Conservation (phyloP, 257 asterid genomes). For the Gardenia jasminoides region DNA sequence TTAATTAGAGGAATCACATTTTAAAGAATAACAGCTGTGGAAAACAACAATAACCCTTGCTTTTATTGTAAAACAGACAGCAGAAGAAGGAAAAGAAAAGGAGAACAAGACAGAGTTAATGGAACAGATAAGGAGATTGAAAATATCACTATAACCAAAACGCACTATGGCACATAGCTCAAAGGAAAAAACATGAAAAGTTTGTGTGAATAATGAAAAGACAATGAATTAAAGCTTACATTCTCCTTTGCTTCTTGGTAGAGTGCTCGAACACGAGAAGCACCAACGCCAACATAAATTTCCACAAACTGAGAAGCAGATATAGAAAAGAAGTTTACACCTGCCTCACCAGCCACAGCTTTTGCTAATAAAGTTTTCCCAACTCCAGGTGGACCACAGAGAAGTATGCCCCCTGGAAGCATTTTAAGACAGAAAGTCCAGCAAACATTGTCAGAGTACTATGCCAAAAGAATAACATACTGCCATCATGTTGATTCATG, state of each 20-base stretch:
- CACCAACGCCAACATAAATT: constrained; percentile 98
- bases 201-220: constrained; percentile 8
- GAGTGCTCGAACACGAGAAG: constrained; percentile 96
- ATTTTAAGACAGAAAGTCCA: constrained; percentile 20
- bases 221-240: constrained; percentile 39
- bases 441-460: not conserved
- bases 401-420: constrained; percentile 88
- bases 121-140: not conserved
- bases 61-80: not conserved
- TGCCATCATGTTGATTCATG: not conserved
- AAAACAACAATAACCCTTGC: not conserved
- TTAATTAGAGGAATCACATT: not conserved
- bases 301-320: constrained; percentile 99
- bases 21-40: not conserved
- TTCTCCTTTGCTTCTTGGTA: constrained; percentile 97
- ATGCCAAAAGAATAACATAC: not conserved
- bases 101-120: not conserved
- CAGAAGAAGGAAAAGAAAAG: not conserved
- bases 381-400: constrained; percentile 99
- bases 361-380: constrained; percentile 96
- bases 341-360: constrained; percentile 99
- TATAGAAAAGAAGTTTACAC: constrained; percentile 96
- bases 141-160: not conserved
- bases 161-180: not conserved
- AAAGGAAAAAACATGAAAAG: constrained; percentile 8